Base-by-base conservation (phyloP, 768 basidiomycete species). In the Psilocybe subaeruginosa region DNA sequence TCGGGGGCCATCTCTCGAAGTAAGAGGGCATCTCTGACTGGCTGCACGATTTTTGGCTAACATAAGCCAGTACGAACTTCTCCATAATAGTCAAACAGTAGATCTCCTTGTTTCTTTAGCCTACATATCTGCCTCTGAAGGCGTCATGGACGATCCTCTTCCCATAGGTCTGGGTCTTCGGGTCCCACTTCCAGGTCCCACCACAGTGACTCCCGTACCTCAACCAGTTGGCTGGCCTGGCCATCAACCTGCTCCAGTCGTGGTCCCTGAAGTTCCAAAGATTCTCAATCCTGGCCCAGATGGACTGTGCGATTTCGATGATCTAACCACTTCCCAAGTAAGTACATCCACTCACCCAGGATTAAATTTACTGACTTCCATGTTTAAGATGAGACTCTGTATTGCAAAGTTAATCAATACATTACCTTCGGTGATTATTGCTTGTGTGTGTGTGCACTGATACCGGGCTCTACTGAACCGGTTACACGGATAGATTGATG, bases 91-190 rank as follows among this genome's bases (percentile, higher is more conserved):
- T 0, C 73, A 77, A 47, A 84, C 83, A 0, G 89, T 91, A 31
- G 89, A 92, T 64, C 79, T 91, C 8, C 81, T 91, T 4, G 80
- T 90, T 17, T 88, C 87, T 17, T 74, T 91, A 6, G 77, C 86
- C 0, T 88, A 87, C 65, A 70, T 77, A 17, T 80, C 87, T 0
- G 87, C 87, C 0, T 72, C 74, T 7, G 86, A 88, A 62, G 73
- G 76, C 2, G 77, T 77, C 2, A 72, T 88, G 53, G 80, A 85
- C 9, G 85, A 87, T 14, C 87, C 84, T 9, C 75, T 88, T 6
- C 86, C 87, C 0, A 69, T 84, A 12, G 88, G 89, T 5, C 78
- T 87, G 72, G 87, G 80, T 0, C 74, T 91, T 41, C 81, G 81
- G 14, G 86, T 91, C 4, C 78, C 77, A 9, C 62, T 68, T 2